These are phyloP conservation scores for Trichoderma virens DNA, from an alignment of 495 filamentous ascomycete species.

Conservation along the genomic window DNA sequence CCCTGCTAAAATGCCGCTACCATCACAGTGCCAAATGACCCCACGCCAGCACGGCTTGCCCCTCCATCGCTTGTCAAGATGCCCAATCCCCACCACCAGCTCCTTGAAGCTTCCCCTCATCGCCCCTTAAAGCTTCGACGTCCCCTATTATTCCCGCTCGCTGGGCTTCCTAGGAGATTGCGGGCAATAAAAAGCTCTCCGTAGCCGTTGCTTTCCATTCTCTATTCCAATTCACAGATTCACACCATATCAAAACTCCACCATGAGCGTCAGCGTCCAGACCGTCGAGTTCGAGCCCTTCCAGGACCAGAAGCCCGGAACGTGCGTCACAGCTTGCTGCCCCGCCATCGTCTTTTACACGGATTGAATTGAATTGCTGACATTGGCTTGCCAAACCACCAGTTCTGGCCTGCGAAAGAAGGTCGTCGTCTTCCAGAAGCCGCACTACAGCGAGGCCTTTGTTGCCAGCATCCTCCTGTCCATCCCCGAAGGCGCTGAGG, in stretches of 20 bases:
- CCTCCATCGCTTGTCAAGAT: background rate
- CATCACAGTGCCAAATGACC: background rate
- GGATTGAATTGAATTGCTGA: background rate
- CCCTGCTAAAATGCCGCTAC: background rate
- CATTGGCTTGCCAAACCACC: background rate
- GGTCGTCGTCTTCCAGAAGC: slow-evolving; percentile 93
- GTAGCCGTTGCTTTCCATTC: background rate
- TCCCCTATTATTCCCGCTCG: slow-evolving; percentile 1
- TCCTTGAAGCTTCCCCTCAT: background rate
- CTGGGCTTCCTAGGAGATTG: background rate
- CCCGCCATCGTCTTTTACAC: slow-evolving; percentile 20
- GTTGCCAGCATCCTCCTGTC: slow-evolving; percentile 87
- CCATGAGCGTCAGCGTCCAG: slow-evolving; percentile 68
- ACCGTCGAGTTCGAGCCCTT: slow-evolving; percentile 72
- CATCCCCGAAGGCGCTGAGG: slow-evolving; percentile 85
- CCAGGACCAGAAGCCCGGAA: slow-evolving; percentile 96
- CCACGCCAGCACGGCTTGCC: background rate
- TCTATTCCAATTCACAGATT: background rate
- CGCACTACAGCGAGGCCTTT: slow-evolving; percentile 93
- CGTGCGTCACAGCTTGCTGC: slow-evolving; percentile 55
- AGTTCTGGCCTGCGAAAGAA: slow-evolving; percentile 98
- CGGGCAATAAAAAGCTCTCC: background rate
- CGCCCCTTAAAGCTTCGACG: slow-evolving; percentile 4
- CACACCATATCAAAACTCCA: background rate
- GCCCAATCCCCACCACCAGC: background rate